These are phyloP conservation scores for Sugiyamaella sp. DNA, from an alignment of 1,139 yeast species.

Conservation along the genomic window DNA sequence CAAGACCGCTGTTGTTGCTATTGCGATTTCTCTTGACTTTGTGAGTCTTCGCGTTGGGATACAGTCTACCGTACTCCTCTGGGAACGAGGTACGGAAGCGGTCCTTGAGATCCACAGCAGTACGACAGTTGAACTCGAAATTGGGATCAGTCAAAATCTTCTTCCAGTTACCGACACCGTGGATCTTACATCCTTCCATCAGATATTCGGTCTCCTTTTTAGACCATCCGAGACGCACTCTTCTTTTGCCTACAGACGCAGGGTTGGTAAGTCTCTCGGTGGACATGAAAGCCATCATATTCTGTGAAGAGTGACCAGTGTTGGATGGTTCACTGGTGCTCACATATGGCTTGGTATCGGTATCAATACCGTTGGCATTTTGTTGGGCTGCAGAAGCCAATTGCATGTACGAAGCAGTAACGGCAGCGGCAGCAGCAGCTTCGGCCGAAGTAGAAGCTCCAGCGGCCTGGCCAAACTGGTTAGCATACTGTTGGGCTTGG, in stretches of 20 bases:
- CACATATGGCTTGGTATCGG: constrained; percentile 8
- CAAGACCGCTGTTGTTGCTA: constrained; percentile 1
- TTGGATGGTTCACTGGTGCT: not conserved
- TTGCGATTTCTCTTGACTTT: constrained; percentile 37
- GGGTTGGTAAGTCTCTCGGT: constrained; percentile 22
- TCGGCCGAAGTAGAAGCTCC: constrained; percentile 13
- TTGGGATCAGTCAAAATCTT: constrained; percentile 47
- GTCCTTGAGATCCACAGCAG: constrained; percentile 49
- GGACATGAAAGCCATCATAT: constrained; percentile 22
- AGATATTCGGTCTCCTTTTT: constrained; percentile 47
- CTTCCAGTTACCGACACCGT: constrained; percentile 53
- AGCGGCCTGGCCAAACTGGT: constrained; percentile 11
- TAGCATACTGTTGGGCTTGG: constrained; percentile 15
- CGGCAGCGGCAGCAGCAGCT: constrained; percentile 19
- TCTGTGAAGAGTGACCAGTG: constrained; percentile 18
- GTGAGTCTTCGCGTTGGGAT: constrained; percentile 51
- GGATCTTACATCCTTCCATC: constrained; percentile 48
- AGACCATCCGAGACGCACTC: constrained; percentile 47
- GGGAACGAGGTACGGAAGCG: constrained; percentile 50
- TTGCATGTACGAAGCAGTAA: constrained; percentile 23
- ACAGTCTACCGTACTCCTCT: constrained; percentile 48
- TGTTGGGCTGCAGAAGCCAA: constrained; percentile 20
- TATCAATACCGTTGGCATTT: constrained; percentile 1
- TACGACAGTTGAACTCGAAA: constrained; percentile 46
- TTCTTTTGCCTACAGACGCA: constrained; percentile 34